Base-by-base conservation (phyloP, 768 basidiomycete genomes). In the Russula dissimulans region DNA sequence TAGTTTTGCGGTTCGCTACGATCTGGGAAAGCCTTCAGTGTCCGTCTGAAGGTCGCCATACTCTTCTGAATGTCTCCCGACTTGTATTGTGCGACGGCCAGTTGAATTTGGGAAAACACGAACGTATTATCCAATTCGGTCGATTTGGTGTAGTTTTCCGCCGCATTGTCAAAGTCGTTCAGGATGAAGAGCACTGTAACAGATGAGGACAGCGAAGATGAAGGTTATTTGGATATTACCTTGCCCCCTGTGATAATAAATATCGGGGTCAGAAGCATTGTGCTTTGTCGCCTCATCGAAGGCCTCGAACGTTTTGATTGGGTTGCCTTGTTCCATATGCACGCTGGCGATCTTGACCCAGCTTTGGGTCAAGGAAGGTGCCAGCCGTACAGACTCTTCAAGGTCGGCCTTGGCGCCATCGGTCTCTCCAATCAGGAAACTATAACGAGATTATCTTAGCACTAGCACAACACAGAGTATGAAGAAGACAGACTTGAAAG, bases 211-310 rank as follows among this genome's bases (percentile, higher is more conserved):
- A n/a, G 17, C n/a, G 2, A 48, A 8, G 22, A 11, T 18, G 10
- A 17, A 5, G 8, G 5, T 9, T 32, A 42, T 44, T 9, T 57
- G 1, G 3, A 22, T 57, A 79, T 50, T 51, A 89, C 91, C 91
- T 78, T 99, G 97, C 47, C 95, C 97, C 66, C 95, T 91, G 72
- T 99, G 97, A 74, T 99, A 99, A 77, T 91, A 98, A 58, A 97
- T 92, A 72, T 98, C 95, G 0, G 95, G 87, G 73, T 98, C 95
- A 50, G 84, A 76, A 6, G 85, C 75, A 67, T 98, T 86, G 66
- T 88, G 81, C 66, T 79, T 78, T 69, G 93, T 86, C 1, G 97
- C 97, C 63, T 87, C 79, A 46, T 95, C 94, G 70, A 97, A 98
- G 70, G 88, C 90, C 60, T 87, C 83, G 73, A 98, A 94, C 1